A percentile compares a stretch with the other conserved stretches of the same genome.
These are phyloP conservation scores for Spirogloea muscicola DNA, from an alignment of 139 green algal genomes.

Conservation along the genomic window DNA sequence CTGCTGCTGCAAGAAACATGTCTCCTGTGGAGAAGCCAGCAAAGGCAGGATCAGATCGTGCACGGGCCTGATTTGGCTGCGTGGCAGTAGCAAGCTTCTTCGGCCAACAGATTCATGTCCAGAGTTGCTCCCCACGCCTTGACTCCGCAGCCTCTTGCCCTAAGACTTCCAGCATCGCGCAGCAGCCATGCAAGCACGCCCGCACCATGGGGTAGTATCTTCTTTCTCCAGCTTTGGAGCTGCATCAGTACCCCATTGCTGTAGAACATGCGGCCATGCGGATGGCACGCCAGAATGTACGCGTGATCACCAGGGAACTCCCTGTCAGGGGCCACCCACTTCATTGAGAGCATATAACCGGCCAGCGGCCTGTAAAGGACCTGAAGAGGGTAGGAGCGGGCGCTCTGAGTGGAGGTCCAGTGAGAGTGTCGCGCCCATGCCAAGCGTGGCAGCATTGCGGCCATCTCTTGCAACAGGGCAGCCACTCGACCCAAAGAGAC, in stretches of 20 bases:
- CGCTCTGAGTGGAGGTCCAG: too few relatives aligned
- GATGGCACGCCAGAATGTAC: slow-evolving; percentile 44
- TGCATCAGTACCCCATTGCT: slow-evolving; percentile 30
- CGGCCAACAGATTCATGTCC: too few relatives aligned
- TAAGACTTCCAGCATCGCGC: not conserved
- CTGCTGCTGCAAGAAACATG: not conserved
- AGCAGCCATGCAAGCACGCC: not conserved
- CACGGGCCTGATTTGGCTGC: not conserved
- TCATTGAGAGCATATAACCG: slow-evolving; percentile 21
- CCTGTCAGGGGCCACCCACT: slow-evolving; percentile 28
- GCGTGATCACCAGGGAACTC: slow-evolving; percentile 1
- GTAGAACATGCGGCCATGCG: slow-evolving; percentile 50
- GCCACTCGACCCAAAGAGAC: too few relatives aligned
- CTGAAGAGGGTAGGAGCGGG: too few relatives aligned
- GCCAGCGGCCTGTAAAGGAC: slow-evolving; percentile 34
- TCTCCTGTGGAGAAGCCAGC: not conserved
- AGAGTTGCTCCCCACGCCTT: too few relatives aligned
- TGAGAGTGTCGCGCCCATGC: too few relatives aligned
- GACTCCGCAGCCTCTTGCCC: not conserved
- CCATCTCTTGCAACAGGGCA: too few relatives aligned
- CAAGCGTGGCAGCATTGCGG: too few relatives aligned
- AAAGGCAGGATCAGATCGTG: not conserved
- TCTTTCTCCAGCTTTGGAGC: slow-evolving; percentile 12
- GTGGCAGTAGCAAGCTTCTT: too few relatives aligned
- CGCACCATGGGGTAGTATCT: slow-evolving; percentile 21